phyloP scores from a whole-genome alignment of 2,329 filamentous ascomycete species.

The Cytospora leucostoma region DNA sequence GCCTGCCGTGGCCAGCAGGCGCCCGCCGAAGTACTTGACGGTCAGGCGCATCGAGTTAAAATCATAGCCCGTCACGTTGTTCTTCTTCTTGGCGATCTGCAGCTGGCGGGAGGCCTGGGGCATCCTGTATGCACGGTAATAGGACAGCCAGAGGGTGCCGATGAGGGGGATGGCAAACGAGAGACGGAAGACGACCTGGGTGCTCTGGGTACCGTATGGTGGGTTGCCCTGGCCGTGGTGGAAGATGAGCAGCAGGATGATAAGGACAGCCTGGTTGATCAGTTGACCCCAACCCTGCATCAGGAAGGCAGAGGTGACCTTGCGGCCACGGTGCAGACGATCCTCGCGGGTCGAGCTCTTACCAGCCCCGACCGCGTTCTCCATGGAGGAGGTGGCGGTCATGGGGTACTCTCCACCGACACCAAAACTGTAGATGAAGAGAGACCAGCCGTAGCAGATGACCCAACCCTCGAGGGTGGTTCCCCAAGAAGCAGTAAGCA shows the following conservation, averaged over 20 bases:
- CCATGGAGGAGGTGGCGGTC: slow-evolving; percentile 93
- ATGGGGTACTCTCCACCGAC: slow-evolving; percentile 93
- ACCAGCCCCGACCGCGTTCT: slow-evolving; percentile 82
- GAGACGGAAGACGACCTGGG: slow-evolving; percentile 88
- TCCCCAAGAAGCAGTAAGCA: slow-evolving; percentile 92
- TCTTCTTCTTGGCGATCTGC: slow-evolving; percentile 78
- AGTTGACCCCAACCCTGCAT: slow-evolving; percentile 99
- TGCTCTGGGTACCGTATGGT: slow-evolving; percentile 75
- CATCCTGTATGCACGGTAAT: slow-evolving; percentile 97
- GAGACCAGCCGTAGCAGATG: slow-evolving; percentile 92
- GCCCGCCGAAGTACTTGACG: slow-evolving; percentile 80
- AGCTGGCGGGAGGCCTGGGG: slow-evolving; percentile 82
- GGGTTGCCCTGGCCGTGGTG: slow-evolving; percentile 75
- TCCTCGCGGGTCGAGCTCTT: slow-evolving; percentile 89
- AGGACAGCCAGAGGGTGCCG: slow-evolving; percentile 91
- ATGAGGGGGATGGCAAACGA: slow-evolving; percentile 90
- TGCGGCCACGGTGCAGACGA: slow-evolving; percentile 90
- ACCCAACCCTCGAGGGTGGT: slow-evolving; percentile 88
- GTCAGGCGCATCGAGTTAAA: slow-evolving; percentile 77
- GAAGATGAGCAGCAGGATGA: slow-evolving; percentile 84
- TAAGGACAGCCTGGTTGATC: slow-evolving; percentile 87
- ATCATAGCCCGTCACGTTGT: slow-evolving; percentile 89
- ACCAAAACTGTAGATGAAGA: slow-evolving; percentile 80
- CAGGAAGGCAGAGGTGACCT: slow-evolving; percentile 92
- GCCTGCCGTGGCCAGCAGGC: slow-evolving; percentile 81